A percentile compares a stretch with the other conserved stretches of the same genome.
These are phyloP conservation scores for Gastrodia elata DNA, from an alignment of 106 monocot genomes.

Conservation along the genomic window DNA sequence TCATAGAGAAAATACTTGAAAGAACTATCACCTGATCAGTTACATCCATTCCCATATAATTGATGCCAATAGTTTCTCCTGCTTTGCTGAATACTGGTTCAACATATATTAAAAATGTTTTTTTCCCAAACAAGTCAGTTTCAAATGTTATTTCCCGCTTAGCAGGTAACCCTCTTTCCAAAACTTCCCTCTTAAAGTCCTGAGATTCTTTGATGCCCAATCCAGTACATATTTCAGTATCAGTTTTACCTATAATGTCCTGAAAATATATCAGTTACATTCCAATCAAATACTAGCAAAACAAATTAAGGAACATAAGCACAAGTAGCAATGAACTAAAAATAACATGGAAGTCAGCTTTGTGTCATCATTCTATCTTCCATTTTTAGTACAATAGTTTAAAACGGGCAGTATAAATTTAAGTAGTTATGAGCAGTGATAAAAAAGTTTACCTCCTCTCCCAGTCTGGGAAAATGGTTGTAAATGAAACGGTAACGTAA, in stretches of 20 bases:
- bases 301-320: neutral
- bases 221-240: constrained; percentile 58
- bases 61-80: constrained; percentile 65
- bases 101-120: constrained; percentile 70
- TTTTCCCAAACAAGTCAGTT: constrained; percentile 56
- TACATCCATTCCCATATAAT: constrained; percentile 71
- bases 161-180: constrained; percentile 45
- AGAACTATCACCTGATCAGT: constrained; percentile 49
- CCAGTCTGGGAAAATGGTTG: constrained; percentile 58
- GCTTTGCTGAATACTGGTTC: constrained; percentile 70
- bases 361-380: neutral
- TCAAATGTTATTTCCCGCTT: constrained; percentile 67
- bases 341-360: neutral
- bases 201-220: constrained; percentile 51
- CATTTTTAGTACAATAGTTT: neutral
- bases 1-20: neutral
- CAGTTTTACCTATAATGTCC: constrained; percentile 86
- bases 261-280: constrained; percentile 23
- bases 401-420: neutral
- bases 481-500: constrained; percentile 79
- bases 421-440: neutral
- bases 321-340: neutral
- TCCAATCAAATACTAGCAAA: constrained; percentile 15
- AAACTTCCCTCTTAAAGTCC: constrained; percentile 54
- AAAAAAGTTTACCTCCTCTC: constrained; percentile 44